phyloP scores from a whole-genome alignment of 345 rosid species.

The Eucalyptus marginata region DNA sequence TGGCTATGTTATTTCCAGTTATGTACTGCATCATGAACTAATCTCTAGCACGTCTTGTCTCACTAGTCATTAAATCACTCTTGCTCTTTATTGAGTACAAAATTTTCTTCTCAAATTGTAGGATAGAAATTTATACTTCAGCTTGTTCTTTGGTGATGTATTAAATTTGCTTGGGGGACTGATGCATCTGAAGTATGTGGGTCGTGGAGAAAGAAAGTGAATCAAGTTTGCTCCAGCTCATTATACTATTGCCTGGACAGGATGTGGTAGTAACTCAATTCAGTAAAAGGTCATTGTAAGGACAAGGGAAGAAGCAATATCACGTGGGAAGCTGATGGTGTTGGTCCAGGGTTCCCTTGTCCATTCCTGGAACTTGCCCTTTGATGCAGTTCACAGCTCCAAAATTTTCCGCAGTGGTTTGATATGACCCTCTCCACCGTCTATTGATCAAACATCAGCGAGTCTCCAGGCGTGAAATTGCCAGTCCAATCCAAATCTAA shows the following conservation, averaged over 20 bases:
- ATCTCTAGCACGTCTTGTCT: not conserved
- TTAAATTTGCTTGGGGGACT: not conserved
- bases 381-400: not conserved
- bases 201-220: not conserved
- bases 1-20: not conserved
- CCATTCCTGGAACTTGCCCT: not conserved
- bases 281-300: not conserved
- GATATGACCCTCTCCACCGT: not conserved
- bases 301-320: not conserved
- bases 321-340: not conserved
- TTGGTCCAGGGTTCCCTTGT: not conserved
- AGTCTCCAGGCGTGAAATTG: not conserved
- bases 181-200: not conserved
- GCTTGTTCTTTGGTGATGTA: not conserved
- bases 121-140: not conserved
- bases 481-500: not conserved
- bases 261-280: not conserved
- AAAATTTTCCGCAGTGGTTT: not conserved
- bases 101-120: not conserved
- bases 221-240: not conserved
- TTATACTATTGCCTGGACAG: not conserved
- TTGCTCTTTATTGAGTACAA: not conserved
- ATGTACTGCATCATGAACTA: not conserved
- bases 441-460: not conserved
- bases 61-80: not conserved